These are phyloP conservation scores for Lasiosphaeria ovina DNA, from an alignment of 495 filamentous ascomycete species.

Conservation along the genomic window DNA sequence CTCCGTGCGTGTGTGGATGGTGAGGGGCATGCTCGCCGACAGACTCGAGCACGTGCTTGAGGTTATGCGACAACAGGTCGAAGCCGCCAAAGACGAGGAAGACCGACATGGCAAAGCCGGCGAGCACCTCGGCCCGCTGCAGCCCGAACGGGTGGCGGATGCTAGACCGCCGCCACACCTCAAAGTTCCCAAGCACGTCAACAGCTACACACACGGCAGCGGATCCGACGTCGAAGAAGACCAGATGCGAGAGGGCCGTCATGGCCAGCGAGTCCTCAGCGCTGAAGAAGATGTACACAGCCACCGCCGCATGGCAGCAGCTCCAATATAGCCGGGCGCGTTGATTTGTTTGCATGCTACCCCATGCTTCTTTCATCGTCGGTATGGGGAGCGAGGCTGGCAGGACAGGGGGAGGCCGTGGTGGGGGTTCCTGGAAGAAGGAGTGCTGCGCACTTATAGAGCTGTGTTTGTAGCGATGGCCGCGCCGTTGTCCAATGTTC, in stretches of 20 bases:
- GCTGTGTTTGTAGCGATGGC: conserved; percentile 97
- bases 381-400: conserved; percentile 95
- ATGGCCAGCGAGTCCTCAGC: conserved; percentile 86
- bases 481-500: conserved; percentile 86
- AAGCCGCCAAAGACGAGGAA: conserved; percentile 94
- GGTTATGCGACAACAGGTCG: conserved; percentile 87
- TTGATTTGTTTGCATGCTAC: conserved; percentile 84
- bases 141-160: conserved; percentile 92
- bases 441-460: conserved; percentile 84
- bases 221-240: conserved; percentile 90
- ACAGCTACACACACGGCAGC: conserved; percentile 91
- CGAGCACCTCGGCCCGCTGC: conserved; percentile 87
- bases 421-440: conserved; percentile 93
- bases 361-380: conserved; percentile 78
- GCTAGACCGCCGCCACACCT: conserved; percentile 91
- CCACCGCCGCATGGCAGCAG: conserved; percentile 77
- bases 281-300: conserved; percentile 78
- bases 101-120: conserved; percentile 95
- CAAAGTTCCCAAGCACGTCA: conserved; percentile 91
- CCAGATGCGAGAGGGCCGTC: conserved; percentile 87
- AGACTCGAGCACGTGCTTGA: conserved; percentile 77
- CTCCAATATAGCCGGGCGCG: conserved; percentile 83
- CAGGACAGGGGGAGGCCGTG: conserved; percentile 78
- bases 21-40: conserved; percentile 60
- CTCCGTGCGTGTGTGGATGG: conserved; percentile 61